These are phyloP conservation scores for Dianthus caryophyllus DNA, from an alignment of 148 eudicot species.

Conservation along the genomic window DNA sequence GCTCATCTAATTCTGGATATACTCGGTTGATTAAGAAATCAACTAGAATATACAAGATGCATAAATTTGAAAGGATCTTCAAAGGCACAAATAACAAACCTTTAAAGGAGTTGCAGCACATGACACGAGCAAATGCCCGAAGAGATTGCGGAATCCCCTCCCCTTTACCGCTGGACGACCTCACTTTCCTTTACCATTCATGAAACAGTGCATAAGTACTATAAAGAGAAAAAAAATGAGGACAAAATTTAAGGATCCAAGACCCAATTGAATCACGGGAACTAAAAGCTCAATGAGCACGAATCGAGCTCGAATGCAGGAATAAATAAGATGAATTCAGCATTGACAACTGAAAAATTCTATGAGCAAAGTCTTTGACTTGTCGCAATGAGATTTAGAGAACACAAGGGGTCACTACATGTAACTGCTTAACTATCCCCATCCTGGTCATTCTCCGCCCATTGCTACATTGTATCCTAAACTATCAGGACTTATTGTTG, in stretches of 20 bases:
- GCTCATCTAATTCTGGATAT: slow-evolving; percentile 53
- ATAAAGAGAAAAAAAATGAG: too few species aligned
- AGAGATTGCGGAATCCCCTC: slow-evolving; percentile 84
- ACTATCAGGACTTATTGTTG: neutral
- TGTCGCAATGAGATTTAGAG: neutral
- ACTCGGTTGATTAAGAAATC: slow-evolving; percentile 7
- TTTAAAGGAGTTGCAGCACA: slow-evolving; percentile 57
- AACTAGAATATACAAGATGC: neutral
- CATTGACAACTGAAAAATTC: neutral
- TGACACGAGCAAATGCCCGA: slow-evolving; percentile 76
- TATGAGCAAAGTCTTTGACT: neutral
- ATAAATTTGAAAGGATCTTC: neutral
- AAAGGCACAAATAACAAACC: slow-evolving; percentile 27
- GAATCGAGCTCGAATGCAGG: too few species aligned
- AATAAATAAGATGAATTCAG: too few species aligned
- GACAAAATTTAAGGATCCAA: too few species aligned
- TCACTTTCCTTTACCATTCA: slow-evolving; percentile 48
- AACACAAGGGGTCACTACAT: neutral
- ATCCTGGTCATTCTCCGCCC: neutral
- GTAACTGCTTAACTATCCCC: neutral
- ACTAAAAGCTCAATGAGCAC: too few species aligned
- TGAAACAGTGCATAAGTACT: neutral
- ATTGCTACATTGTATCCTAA: neutral
- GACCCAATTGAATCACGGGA: too few species aligned
- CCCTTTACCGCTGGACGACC: slow-evolving; percentile 50